Percentiles rank a stretch among this genome's conserved stretches.
Evolutionary conservation across 768 basidiomycete species (phyloP).

Genomic region (Trichaptum fuscoviolaceum): DNA sequence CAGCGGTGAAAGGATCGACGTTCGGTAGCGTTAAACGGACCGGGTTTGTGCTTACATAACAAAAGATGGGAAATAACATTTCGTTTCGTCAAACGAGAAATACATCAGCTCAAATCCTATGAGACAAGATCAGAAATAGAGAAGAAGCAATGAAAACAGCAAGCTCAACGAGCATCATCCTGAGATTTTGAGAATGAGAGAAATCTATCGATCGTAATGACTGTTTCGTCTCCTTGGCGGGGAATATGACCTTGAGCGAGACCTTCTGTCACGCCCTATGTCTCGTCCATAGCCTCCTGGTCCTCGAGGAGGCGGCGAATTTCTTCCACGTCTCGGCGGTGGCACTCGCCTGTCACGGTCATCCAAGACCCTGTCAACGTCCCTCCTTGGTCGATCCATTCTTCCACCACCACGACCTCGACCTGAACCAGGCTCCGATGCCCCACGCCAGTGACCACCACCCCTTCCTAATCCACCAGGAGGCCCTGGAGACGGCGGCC

Average conservation of each 20-base stretch:
- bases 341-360: constrained; percentile 41
- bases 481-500: neutral
- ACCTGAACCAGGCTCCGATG: constrained; percentile 44
- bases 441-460: constrained; percentile 71
- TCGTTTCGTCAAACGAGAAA: neutral
- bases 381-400: constrained; percentile 26
- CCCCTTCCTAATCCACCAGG: constrained; percentile 41
- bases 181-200: neutral
- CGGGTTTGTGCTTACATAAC: neutral
- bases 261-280: constrained; percentile 30
- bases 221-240: constrained; percentile 33
- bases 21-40: neutral
- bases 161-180: neutral
- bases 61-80: neutral
- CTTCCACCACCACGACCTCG: constrained; percentile 25
- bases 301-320: constrained; percentile 40
- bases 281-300: constrained; percentile 34
- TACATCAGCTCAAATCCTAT: neutral
- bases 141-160: neutral
- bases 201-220: constrained; percentile 26
- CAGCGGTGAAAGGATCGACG: neutral
- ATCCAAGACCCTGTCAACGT: constrained; percentile 30
- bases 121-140: neutral
- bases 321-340: constrained; percentile 27
- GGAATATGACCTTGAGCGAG: constrained; percentile 32